Conservation (phyloP, 2,329 filamentous ascomycete species). For the Colletotrichum limetticola region DNA sequence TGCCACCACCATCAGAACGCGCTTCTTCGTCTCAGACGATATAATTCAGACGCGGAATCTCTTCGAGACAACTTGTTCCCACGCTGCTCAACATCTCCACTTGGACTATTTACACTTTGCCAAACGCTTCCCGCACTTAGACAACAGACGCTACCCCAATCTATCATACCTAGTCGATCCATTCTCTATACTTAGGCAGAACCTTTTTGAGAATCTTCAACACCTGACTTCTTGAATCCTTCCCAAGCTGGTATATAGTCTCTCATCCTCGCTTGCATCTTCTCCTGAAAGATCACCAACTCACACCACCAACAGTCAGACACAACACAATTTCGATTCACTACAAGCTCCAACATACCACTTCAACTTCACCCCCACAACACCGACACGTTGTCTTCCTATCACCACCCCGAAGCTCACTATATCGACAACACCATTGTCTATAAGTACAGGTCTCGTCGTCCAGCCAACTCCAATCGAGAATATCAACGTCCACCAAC, state of each 20-base stretch:
- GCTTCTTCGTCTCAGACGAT: conserved; percentile 18
- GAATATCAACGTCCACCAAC: not conserved
- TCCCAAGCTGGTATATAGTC: conserved; percentile 23
- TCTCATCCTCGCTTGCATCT: not conserved
- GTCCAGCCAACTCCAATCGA: not conserved
- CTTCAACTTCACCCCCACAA: not conserved
- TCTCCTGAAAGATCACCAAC: conserved; percentile 4
- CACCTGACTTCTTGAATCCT: not conserved
- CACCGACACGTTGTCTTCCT: conserved; percentile 21
- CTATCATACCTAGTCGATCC: conserved; percentile 11
- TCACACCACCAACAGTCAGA: conserved; percentile 23
- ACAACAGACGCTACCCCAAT: conserved; percentile 1
- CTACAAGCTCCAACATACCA: not conserved
- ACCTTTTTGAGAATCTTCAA: not conserved
- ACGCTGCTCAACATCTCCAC: conserved; percentile 21
- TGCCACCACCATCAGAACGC: not conserved
- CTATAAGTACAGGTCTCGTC: conserved; percentile 22
- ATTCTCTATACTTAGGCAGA: conserved; percentile 28
- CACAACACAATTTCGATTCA: conserved; percentile 1
- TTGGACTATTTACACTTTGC: conserved; percentile 28
- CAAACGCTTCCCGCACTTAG: not conserved
- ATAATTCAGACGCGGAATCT: conserved; percentile 28
- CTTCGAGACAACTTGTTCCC: conserved; percentile 1
- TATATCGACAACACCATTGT: conserved; percentile 29
- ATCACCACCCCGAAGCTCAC: conserved; percentile 21